Evolutionary conservation across 176 grass and related monocot species (phyloP).

Genomic region (Raddia guianensis): DNA sequence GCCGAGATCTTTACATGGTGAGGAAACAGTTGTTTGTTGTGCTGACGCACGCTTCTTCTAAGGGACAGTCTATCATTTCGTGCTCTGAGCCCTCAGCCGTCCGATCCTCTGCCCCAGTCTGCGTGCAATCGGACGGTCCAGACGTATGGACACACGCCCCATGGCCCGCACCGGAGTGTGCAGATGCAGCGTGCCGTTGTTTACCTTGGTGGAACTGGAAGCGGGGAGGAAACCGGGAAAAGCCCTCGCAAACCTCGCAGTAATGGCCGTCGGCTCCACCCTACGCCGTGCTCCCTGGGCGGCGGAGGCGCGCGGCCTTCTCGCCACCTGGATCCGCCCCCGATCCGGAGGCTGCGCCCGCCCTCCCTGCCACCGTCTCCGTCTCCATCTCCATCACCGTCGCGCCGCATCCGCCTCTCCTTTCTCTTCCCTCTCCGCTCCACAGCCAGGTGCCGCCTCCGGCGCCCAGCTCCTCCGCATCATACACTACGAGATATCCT

Average conservation of each 20-base stretch:
- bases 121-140: too few relatives aligned
- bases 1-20: too few relatives aligned
- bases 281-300: constrained; percentile 35
- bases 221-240: too few relatives aligned
- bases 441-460: constrained; percentile 31
- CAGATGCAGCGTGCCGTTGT: too few relatives aligned
- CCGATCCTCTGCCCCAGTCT: too few relatives aligned
- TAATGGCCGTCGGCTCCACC: constrained; percentile 27
- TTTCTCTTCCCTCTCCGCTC: constrained; percentile 26
- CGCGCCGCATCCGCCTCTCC: neutral
- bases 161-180: too few relatives aligned
- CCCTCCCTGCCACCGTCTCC: neutral
- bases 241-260: neutral
- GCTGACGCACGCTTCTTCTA: neutral
- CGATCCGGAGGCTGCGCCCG: neutral
- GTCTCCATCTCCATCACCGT: neutral
- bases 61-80: neutral
- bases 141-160: too few relatives aligned
- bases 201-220: too few relatives aligned
- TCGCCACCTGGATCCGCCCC: neutral
- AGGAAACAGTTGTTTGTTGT: neutral
- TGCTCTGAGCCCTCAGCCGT: too few relatives aligned
- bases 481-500: constrained; percentile 54
- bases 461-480: constrained; percentile 51
- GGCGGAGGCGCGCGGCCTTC: constrained; percentile 16